Base-by-base conservation (phyloP, 2,329 filamentous ascomycete species). In the Cladosporium sp. region DNA sequence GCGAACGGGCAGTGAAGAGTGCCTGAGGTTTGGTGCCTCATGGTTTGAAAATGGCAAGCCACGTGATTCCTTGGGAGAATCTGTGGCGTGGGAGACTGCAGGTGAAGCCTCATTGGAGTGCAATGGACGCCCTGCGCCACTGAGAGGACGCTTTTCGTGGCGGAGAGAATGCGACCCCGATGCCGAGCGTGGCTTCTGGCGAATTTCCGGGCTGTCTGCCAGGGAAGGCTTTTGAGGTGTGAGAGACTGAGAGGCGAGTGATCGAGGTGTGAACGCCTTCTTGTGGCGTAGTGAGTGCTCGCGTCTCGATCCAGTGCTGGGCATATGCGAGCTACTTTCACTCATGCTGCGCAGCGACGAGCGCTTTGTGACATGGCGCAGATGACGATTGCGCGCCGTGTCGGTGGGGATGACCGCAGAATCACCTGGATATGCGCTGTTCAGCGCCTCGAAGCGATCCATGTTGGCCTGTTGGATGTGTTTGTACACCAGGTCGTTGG, bases 381-480 rank as follows among this genome's bases (percentile, higher is more conserved):
- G 32, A 39, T 43, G 40, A 1, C 37, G 40, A n/a, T 39, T 39
- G 40, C 40, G 40, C 13, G 48, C 41, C 6, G 20, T 37, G 11
- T 52, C 36, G 22, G 44, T 40, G 9, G 50, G 24, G 13, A 48
- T 40, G 11, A 48, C 43, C 19, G 17, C 24, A 7, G 49, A 37
- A 22, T 52, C 52, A 13, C 47, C 39, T 9, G 34, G 32, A 3
- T 43, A 20, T 22, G 41, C 43, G 20, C 37, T 43, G 24, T 50
- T 39, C n/a, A 51, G 20, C 3, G 52, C 49, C 15, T 54, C 49
- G 36, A 49, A 49, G 13, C 38, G 38, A 20, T 52, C 50, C 43
- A 48, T 52, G 20, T 52, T 52, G 15, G 43, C 44, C 24, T 48
- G 29, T 30, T 44, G 43, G 15, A 52, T 52, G 30, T 52, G 50